Conservation (phyloP, 306 rosid genomes). For the Cucumis hystrix region DNA sequence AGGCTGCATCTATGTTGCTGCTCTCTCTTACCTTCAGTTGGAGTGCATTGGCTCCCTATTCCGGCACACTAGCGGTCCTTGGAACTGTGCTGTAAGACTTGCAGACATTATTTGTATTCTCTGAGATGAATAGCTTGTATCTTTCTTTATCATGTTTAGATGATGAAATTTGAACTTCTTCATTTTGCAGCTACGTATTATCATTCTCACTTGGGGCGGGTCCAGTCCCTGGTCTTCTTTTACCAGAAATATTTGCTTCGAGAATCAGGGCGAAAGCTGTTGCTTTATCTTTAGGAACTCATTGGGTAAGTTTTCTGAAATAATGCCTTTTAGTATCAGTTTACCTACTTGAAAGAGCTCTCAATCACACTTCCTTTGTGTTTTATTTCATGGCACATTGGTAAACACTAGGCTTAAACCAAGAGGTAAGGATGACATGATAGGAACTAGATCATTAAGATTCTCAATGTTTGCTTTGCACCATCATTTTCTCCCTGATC, state of each 20-base stretch:
- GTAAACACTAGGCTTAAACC: not conserved
- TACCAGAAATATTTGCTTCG: conserved; percentile 93
- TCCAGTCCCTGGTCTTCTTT: conserved; percentile 96
- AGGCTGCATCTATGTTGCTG: conserved; percentile 96
- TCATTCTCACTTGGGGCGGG: conserved; percentile 99
- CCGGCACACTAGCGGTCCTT: conserved; percentile 71
- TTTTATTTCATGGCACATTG: not conserved
- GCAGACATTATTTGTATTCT: not conserved
- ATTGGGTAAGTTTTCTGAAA: conserved; percentile 62
- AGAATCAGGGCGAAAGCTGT: conserved; percentile 97
- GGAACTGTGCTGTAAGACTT: conserved; percentile 86
- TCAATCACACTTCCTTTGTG: not conserved
- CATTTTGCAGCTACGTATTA: conserved; percentile 56
- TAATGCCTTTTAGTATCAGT: not conserved
- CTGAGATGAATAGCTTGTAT: not conserved
- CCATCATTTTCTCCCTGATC: not conserved
- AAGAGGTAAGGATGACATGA: not conserved
- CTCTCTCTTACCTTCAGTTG: conserved; percentile 81
- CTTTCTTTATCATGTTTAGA: not conserved
- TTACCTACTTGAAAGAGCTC: not conserved
- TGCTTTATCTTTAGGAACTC: conserved; percentile 84
- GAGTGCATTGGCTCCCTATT: conserved; percentile 64
- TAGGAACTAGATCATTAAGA: not conserved
- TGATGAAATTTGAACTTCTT: conserved; percentile 10
- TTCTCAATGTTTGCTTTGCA: not conserved